A percentile compares a stretch with the other conserved stretches of the same genome.
Evolutionary conservation across 1,139 yeast genomes (phyloP).

Genomic region (Pichia sp.): DNA sequence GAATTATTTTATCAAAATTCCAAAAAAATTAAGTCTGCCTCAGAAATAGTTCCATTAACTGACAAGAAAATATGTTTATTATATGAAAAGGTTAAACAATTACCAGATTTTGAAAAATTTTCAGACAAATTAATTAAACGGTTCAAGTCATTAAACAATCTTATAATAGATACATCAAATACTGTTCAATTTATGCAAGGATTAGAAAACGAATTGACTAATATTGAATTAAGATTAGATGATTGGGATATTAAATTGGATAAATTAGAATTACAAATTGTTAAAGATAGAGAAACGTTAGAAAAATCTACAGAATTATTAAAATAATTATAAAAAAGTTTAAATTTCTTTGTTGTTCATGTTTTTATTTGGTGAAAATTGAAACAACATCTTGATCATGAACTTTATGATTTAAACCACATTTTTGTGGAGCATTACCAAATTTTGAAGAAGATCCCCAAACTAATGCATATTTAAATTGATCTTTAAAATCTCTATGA

Average conservation of each 20-base stretch:
- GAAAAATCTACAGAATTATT: constrained; percentile 11
- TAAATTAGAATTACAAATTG: constrained; percentile 14
- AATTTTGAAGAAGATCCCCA: constrained; percentile 92
- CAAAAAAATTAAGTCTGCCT: constrained; percentile 13
- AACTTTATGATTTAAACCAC: constrained; percentile 78
- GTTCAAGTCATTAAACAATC: constrained; percentile 18
- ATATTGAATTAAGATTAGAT: constrained; percentile 15
- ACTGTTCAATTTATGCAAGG: constrained; percentile 14
- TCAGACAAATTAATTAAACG: constrained; percentile 16
- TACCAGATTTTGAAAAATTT: constrained; percentile 18
- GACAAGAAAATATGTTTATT: constrained; percentile 19
- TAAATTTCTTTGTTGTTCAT: too few species aligned
- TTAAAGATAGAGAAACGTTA: constrained; percentile 9
- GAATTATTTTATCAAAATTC: constrained; percentile 12
- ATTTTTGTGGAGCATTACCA: constrained; percentile 86
- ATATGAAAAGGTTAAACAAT: constrained; percentile 16
- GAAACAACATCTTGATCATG: constrained; percentile 95
- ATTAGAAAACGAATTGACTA: constrained; percentile 15
- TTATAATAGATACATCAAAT: constrained; percentile 13
- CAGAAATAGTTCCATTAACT: constrained; percentile 13
- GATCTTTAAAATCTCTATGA: constrained; percentile 87
- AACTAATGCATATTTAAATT: constrained; percentile 88
- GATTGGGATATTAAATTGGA: constrained; percentile 21
- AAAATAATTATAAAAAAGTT: background rate
- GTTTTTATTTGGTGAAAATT: constrained; percentile 63